Base-by-base conservation (phyloP, 1,139 yeast species). In the Geotrichum candidum region DNA sequence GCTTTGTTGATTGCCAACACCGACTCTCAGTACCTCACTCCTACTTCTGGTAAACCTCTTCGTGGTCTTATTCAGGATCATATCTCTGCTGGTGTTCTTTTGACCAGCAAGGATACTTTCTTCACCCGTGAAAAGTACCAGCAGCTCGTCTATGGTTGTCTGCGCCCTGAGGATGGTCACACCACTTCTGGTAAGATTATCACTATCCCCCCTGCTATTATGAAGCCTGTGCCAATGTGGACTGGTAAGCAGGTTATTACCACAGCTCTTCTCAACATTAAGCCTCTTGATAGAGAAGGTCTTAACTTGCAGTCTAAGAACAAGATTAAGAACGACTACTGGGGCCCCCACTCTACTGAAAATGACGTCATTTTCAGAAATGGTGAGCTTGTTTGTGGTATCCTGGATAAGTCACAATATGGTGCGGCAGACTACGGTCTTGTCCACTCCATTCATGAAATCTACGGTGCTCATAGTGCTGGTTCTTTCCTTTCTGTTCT, bases 11-110 rank as follows among this genome's bases (percentile, higher is more conserved):
- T 95, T 73, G 99, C 99, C 56, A 91, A 94, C 74, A 94, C 99
- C 11, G 97, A 95, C 76, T 89, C 96, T 65, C 99, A 94, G 78
- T 95, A 95, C 74, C 82, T 95, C 73, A 94, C 99, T 13, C 99
- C 99, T 60, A 95, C 99, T 22, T 90, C 97, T 9, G 99, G 99
- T 75, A 82, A 96, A 65, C 99, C 99, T 50, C 87, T 95, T 68
- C 89, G 99, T 84, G 99, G 99, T 77, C 83, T 95, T 75, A 95
- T 95, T 77, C 99, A 95, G 80, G 99, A 95, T 80, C 99, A 95
- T 74, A 91, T 95, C 76, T 88, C 96, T 70, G 98, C 98, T 9
- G 99, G 99, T 80, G 97, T 95, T 58, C 92, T 98, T 97, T 82
- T 95, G 71, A 94, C 99, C 22, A 90, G 80, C 75, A 90, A 91